Evolutionary conservation across 2,329 filamentous ascomycete species (phyloP).

Genomic region (Ascocoryne sarcoides): DNA sequence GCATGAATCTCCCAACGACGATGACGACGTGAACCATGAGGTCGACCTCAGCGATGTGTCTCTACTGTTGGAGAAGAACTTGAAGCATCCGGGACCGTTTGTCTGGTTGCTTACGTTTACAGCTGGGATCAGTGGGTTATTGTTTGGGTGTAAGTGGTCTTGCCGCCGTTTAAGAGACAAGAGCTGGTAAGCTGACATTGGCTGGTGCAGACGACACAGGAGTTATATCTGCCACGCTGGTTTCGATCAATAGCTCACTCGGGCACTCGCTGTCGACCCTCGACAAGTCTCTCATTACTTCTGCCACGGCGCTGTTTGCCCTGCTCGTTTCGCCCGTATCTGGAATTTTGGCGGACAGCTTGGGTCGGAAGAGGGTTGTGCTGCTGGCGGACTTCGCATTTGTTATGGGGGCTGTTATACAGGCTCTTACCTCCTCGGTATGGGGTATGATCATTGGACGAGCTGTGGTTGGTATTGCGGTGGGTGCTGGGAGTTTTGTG

Average conservation of each 20-base stretch:
- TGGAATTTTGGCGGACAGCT: constrained; percentile 52
- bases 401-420: constrained; percentile 55
- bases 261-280: constrained; percentile 47
- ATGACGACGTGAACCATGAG: constrained; percentile 11
- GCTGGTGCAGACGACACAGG: constrained; percentile 29
- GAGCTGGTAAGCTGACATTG: constrained; percentile 1
- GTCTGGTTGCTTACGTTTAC: constrained; percentile 55
- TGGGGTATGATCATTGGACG: constrained; percentile 57
- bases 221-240: constrained; percentile 59
- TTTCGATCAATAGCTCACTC: constrained; percentile 53
- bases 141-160: constrained; percentile 54
- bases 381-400: constrained; percentile 60
- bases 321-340: constrained; percentile 55
- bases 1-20: constrained; percentile 10
- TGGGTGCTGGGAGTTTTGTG: constrained; percentile 72
- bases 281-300: constrained; percentile 64
- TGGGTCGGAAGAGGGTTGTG: constrained; percentile 55
- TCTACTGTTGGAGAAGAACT: constrained; percentile 24
- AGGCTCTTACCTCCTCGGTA: constrained; percentile 52
- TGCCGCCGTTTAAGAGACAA: background rate
- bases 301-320: constrained; percentile 59
- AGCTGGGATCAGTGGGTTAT: constrained; percentile 56
- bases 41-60: constrained; percentile 18
- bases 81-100: constrained; percentile 35
- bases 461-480: constrained; percentile 60